phyloP scores from a whole-genome alignment of 345 rosid species.

The Rhizophora mangle region DNA sequence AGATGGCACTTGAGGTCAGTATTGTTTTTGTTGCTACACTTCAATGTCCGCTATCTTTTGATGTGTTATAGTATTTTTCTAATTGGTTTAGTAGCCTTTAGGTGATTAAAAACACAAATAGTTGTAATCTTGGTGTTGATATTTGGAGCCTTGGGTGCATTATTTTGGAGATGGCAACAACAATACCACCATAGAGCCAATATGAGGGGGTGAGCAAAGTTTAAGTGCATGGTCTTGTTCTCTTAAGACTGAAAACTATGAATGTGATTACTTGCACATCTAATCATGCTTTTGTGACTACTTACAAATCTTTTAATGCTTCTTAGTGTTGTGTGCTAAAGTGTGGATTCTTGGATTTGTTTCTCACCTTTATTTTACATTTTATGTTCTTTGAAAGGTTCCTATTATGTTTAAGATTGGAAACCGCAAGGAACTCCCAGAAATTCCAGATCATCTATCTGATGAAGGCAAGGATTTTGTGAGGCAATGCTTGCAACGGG shows the following conservation, averaged over 20 bases:
- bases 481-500: slow-evolving; percentile 14
- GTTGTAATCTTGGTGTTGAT: slow-evolving; percentile 74
- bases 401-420: slow-evolving; percentile 18
- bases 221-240: background rate
- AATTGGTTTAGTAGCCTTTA: slow-evolving; percentile 19
- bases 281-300: background rate
- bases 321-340: background rate
- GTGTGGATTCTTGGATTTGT: slow-evolving; percentile 3
- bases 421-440: background rate
- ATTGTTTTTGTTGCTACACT: background rate
- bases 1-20: slow-evolving; percentile 84
- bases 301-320: too few relatives aligned
- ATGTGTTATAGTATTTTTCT: background rate
- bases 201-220: slow-evolving; percentile 64
- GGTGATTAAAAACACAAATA: slow-evolving; percentile 61
- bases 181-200: slow-evolving; percentile 81
- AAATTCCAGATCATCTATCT: slow-evolving; percentile 13
- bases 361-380: background rate
- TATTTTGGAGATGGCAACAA: slow-evolving; percentile 79
- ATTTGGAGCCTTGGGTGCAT: slow-evolving; percentile 89
- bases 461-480: slow-evolving; percentile 7
- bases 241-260: background rate
- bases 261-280: background rate
- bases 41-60: background rate
- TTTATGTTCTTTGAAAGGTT: slow-evolving; percentile 18